Conservation (phyloP, 345 rosid genomes). For the Arabidopsis thaliana region DNA sequence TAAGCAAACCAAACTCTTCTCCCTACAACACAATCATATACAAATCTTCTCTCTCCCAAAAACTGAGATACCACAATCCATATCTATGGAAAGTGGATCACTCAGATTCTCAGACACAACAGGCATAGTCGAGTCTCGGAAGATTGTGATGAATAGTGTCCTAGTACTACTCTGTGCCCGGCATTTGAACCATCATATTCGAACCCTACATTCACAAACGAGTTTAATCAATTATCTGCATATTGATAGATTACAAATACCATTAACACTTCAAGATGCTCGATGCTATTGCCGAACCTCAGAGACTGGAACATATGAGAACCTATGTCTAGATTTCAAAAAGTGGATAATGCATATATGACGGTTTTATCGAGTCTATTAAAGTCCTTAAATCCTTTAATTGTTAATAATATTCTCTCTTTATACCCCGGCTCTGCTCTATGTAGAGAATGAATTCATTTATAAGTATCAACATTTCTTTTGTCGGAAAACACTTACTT, state of each 20-base stretch:
- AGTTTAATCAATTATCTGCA: constrained; percentile 12
- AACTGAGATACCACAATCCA: constrained; percentile 31
- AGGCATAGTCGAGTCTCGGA: constrained; percentile 24
- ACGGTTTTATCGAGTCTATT: neutral
- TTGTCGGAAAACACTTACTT: constrained; percentile 46
- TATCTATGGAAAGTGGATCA: constrained; percentile 24
- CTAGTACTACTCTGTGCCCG: constrained; percentile 51
- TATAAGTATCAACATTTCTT: neutral
- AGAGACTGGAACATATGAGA: neutral
- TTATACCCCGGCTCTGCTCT: neutral
- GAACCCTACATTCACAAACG: constrained; percentile 51
- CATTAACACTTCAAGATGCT: neutral
- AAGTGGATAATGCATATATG: neutral
- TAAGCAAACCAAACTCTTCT: constrained; percentile 27
- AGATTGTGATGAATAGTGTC: constrained; percentile 34
- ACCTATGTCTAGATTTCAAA: constrained; percentile 1
- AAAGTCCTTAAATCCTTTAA: constrained; percentile 2
- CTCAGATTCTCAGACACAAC: constrained; percentile 33
- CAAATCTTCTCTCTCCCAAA: constrained; percentile 35
- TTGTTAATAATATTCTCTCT: neutral
- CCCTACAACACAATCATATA: constrained; percentile 42
- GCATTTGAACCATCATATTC: constrained; percentile 71
- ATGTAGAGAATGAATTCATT: neutral
- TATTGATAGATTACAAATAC: constrained; percentile 12
- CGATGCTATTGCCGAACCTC: neutral